Conservation (phyloP, 306 rosid genomes). For the Glycine tomentella region DNA sequence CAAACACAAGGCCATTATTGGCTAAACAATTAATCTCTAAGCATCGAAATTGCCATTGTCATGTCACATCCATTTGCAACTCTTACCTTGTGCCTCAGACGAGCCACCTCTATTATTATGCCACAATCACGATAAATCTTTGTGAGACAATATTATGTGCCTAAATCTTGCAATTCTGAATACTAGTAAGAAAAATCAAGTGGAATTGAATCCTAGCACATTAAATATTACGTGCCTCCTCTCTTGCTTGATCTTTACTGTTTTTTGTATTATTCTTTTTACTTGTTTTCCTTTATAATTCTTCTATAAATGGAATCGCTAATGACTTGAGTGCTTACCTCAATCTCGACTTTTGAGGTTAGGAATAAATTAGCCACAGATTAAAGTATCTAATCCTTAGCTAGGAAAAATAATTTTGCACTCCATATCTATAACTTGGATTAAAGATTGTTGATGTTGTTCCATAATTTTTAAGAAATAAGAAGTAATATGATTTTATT, state of each 20-base stretch:
- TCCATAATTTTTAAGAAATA: too few relatives aligned
- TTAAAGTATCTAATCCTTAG: not conserved
- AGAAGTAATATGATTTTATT: not conserved
- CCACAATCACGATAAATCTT: not conserved
- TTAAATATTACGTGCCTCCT: not conserved
- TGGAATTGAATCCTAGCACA: not conserved
- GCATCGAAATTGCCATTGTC: not conserved
- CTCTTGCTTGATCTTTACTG: not conserved
- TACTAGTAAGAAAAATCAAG: not conserved
- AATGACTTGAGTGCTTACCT: not conserved
- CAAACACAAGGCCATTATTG: not conserved
- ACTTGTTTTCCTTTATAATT: not conserved
- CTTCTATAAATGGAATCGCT: not conserved
- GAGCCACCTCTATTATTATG: not conserved
- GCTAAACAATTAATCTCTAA: not conserved
- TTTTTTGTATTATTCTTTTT: not conserved
- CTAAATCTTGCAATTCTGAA: not conserved
- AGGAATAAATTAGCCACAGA: not conserved
- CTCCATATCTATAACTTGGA: too few relatives aligned
- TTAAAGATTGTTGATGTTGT: too few relatives aligned
- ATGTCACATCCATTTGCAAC: conserved; percentile 12
- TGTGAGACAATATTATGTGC: too few relatives aligned
- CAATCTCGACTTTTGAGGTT: not conserved
- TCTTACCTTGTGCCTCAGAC: not conserved
- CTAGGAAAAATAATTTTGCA: too few relatives aligned